These are phyloP conservation scores for Pilaira anomala DNA, from an alignment of 192 early-diverging fungal species.

Conservation along the genomic window DNA sequence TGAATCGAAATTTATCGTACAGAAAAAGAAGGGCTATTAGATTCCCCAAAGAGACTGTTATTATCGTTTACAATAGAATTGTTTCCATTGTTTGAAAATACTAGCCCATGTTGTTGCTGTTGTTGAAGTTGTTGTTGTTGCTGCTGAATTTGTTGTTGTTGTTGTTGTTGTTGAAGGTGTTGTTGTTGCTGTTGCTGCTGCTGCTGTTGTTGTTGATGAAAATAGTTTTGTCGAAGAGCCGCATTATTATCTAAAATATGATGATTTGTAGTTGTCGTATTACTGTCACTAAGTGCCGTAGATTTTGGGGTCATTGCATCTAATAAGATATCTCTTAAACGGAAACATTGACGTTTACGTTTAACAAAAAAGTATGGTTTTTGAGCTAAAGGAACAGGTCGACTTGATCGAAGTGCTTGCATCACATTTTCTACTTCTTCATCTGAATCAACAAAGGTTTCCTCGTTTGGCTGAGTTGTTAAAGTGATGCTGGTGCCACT, in stretches of 20 bases:
- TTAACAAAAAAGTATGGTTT: constrained; percentile 49
- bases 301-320: constrained; percentile 54
- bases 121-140: too few species aligned
- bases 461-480: constrained; percentile 24
- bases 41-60: background rate
- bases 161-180: too few species aligned
- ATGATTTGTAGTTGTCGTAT: background rate
- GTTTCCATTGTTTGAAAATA: background rate
- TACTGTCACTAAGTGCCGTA: background rate
- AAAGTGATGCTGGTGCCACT: background rate
- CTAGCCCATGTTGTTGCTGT: background rate
- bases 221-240: background rate
- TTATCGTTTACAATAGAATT: background rate
- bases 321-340: constrained; percentile 61
- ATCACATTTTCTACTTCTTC: constrained; percentile 69
- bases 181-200: too few species aligned
- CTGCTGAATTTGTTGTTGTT: too few species aligned
- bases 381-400: constrained; percentile 63
- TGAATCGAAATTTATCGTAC: background rate
- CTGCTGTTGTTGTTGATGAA: background rate
- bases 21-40: constrained; percentile 5
- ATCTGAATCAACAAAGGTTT: constrained; percentile 61
- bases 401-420: constrained; percentile 58
- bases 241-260: background rate
- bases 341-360: constrained; percentile 57